Evolutionary conservation across 768 basidiomycete species (phyloP), one percentile per base, ranked within the genome.

Genomic region (Boletus rubroflammeus): DNA sequence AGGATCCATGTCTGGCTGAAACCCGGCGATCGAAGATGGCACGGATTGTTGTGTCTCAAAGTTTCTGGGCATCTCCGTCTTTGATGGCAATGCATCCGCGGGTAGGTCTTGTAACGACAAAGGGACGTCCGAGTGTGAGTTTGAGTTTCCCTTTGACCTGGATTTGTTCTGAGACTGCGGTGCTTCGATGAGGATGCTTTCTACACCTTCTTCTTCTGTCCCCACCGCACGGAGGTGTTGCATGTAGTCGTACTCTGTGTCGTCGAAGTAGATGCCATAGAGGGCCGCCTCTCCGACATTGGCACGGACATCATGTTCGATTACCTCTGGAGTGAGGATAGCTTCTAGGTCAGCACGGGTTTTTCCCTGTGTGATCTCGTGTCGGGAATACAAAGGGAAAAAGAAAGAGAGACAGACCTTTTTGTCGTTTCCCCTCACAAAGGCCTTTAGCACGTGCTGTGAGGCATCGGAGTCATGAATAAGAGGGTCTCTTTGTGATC

Each of bases 201-300:
- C 92, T 8, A 89, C 83, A 11, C 90, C 89, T 41, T 86, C 90
- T 66, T 91, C 90, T 53, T 86, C 81, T 13, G 81, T 64, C 4
- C 91, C 92, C 47, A 91, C 83, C 2, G 81, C 62, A 13, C 92
- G 86, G 41, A 99, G 81, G 73, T 99, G 97, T 69, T 95, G 88
- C 90, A 98, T 93, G 76, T 99, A 99, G 72, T 99, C 91, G 75
- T 99, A 99, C 55, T 93, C 82, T 6, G 91, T 88, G 67, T 99
- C 95, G 73, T 98, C 94, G 73, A 83, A 98, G 73, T 92, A 92
- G 66, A 99, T 74, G 4, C 94, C 97, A 69, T 98, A 95, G 9
- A 83, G 67, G 6, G 88, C 76, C 0, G 97, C 97, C 74, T 98
- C 91, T 53, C 96, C 97, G 47, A 88, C 77, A 57, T 86, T 88